Conservation (phyloP, 305 asterid genomes). For the Plantago rigida region DNA sequence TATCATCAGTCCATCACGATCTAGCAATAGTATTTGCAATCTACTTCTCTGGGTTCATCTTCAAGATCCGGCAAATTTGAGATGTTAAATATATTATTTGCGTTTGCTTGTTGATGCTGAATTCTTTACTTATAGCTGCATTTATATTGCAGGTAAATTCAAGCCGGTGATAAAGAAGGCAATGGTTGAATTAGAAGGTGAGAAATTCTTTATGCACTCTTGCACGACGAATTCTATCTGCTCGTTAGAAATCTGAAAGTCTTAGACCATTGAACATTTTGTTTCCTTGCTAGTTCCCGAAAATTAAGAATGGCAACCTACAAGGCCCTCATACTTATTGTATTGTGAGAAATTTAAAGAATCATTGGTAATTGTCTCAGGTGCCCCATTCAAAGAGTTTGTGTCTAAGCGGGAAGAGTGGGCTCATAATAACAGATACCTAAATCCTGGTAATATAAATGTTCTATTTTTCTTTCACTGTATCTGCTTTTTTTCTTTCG, state of each 20-base stretch:
- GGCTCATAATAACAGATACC: slow-evolving; percentile 78
- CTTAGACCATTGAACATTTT: not conserved
- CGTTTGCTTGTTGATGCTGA: slow-evolving; percentile 7
- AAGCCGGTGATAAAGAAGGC: slow-evolving; percentile 98
- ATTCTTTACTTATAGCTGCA: slow-evolving; percentile 6
- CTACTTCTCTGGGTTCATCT: no score
- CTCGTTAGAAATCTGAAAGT: not conserved
- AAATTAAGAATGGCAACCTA: no score
- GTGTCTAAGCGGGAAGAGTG: slow-evolving; percentile 76
- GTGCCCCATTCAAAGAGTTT: slow-evolving; percentile 86
- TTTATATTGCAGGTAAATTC: slow-evolving; percentile 62
- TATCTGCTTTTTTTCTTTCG: no score
- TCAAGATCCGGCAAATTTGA: no score
- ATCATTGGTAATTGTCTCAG: slow-evolving; percentile 32
- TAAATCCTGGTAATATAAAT: slow-evolving; percentile 56
- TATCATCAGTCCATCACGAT: no score
- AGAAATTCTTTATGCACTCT: slow-evolving; percentile 10
- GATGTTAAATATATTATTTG: no score
- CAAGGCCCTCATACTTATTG: no score
- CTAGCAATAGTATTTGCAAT: no score
- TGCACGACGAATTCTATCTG: not conserved
- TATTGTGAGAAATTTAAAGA: not conserved
- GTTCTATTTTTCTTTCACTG: no score
- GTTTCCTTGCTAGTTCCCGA: not conserved
- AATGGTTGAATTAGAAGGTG: slow-evolving; percentile 97